phyloP scores from a whole-genome alignment of 2,329 filamentous ascomycete species.

The Pestalotiopsis fici region DNA sequence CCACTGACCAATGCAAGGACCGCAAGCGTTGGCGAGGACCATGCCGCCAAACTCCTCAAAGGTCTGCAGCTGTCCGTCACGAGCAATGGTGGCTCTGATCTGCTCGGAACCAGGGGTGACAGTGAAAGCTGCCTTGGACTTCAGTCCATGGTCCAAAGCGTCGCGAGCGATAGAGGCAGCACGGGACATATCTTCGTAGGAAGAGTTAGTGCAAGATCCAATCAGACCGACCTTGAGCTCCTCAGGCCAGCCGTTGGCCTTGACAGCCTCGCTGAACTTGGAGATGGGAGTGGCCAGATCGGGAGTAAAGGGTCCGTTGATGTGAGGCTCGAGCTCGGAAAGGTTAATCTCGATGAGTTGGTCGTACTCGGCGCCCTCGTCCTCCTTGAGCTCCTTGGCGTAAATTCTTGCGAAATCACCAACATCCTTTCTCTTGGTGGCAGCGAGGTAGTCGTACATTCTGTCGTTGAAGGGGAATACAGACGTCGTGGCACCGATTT shows the following conservation, averaged over 20 bases:
- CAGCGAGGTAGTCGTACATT: constrained; percentile 93
- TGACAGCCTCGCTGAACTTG: constrained; percentile 93
- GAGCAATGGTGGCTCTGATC: constrained; percentile 88
- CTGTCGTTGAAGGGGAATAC: constrained; percentile 97
- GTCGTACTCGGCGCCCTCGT: constrained; percentile 93
- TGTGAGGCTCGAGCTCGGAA: constrained; percentile 90
- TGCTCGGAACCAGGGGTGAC: constrained; percentile 97
- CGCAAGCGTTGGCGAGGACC: constrained; percentile 93
- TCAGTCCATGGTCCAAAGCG: constrained; percentile 87
- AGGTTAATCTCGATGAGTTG: constrained; percentile 96
- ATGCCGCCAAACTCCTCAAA: constrained; percentile 96
- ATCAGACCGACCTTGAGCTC: constrained; percentile 97
- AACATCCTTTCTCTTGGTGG: constrained; percentile 88
- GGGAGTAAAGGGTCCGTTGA: constrained; percentile 98
- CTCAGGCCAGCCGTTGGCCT: constrained; percentile 93
- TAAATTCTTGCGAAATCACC: constrained; percentile 87
- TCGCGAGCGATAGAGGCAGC: constrained; percentile 89
- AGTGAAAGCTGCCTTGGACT: constrained; percentile 90
- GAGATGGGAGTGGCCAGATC: constrained; percentile 97
- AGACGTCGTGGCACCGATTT: constrained; percentile 85
- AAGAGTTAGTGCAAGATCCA: constrained; percentile 95
- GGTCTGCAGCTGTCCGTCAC: constrained; percentile 88
- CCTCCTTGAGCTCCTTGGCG: constrained; percentile 81
- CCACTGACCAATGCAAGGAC: constrained; percentile 93
- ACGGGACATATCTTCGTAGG: constrained; percentile 87